Base-by-base conservation (phyloP, 1,284 basidiomycete genomes). In the Stereum hirsutum region DNA sequence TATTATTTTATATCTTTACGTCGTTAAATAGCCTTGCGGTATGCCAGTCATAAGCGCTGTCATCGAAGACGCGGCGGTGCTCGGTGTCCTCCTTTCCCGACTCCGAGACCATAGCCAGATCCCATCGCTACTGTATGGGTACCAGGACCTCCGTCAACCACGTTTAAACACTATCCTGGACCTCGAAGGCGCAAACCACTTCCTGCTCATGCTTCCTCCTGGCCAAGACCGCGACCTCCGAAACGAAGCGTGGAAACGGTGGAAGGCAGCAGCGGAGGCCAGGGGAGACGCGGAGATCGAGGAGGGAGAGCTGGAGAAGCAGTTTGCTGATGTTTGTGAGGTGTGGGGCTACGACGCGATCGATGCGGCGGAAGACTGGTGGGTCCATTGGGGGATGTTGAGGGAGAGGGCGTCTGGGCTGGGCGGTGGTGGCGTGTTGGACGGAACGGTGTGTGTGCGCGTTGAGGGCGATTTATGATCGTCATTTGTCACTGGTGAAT, bases 21-120 rank as follows among this genome's bases (percentile, higher is more conserved):
- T 34, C 41, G 15, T 23, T 14, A 15, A 14, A 35, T 40, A 58
- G 54, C 55, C 56, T 15, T 54, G 56, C 37, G 51, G 48, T 7
- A 49, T 51, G 5, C 57, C 58, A 38, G 49, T 45, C 7, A 42
- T 49, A 28, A 53, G 53, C 5, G 54, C 56, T 51, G 53, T 52
- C 10, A 45, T 60, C 14, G 59, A 61, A 46, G 58, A 58, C 36
- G 59, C 57, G 12, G 53, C 48, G 11, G 56, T 57, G 15, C 48
- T 61, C 19, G 53, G 54, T 41, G 48, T 46, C 15, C 50, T 59
- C 14, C 54, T 60, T 38, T 54, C 56, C 6, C 52, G 49, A 19
- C 46, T 59, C 12, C 38, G 37, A 31, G 35, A 35, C 17, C 32
- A 21, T 23, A 46, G 47, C 8, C 51, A 57, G 27, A 48, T 59